phyloP scores from a whole-genome alignment of 2,329 filamentous ascomycete species.

The Phyllosticta citrichinensis region DNA sequence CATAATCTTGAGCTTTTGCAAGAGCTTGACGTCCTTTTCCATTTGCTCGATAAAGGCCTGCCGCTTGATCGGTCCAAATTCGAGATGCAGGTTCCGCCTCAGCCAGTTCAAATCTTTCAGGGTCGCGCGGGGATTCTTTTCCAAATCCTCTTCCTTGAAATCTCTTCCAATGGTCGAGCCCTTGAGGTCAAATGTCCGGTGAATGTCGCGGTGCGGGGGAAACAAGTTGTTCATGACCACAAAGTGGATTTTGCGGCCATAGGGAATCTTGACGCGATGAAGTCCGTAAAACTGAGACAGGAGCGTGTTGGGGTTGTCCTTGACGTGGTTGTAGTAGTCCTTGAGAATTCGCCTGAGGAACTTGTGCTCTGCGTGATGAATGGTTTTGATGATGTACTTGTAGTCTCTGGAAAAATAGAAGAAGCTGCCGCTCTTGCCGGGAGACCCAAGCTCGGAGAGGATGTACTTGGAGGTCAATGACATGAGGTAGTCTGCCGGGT shows the following conservation, averaged over 20 bases:
- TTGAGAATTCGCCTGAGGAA: conserved; percentile 74
- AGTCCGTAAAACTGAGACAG: conserved; percentile 97
- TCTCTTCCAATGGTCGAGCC: conserved; percentile 91
- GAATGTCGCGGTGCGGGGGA: conserved; percentile 92
- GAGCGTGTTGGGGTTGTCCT: conserved; percentile 88
- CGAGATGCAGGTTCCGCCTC: conserved; percentile 70
- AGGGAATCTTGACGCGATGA: conserved; percentile 95
- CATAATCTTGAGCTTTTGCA: conserved; percentile 92
- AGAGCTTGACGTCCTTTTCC: conserved; percentile 70
- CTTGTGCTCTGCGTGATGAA: conserved; percentile 89
- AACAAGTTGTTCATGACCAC: conserved; percentile 99
- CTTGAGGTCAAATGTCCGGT: conserved; percentile 93
- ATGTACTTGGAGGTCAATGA: conserved; percentile 98
- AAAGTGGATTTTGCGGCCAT: conserved; percentile 96
- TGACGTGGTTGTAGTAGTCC: conserved; percentile 90
- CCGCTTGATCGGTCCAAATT: conserved; percentile 84
- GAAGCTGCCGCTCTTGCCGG: conserved; percentile 96
- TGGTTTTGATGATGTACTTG: conserved; percentile 99
- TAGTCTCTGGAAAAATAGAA: conserved; percentile 99
- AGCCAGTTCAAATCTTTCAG: conserved; percentile 97
- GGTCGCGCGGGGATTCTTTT: conserved; percentile 82
- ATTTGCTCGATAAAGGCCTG: conserved; percentile 81
- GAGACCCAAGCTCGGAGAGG: conserved; percentile 89
- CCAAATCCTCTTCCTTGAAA: conserved; percentile 78
- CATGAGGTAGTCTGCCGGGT: conserved; percentile 96